Evolutionary conservation across 768 basidiomycete species (phyloP).

Genomic region (Lenzites betulinus): DNA sequence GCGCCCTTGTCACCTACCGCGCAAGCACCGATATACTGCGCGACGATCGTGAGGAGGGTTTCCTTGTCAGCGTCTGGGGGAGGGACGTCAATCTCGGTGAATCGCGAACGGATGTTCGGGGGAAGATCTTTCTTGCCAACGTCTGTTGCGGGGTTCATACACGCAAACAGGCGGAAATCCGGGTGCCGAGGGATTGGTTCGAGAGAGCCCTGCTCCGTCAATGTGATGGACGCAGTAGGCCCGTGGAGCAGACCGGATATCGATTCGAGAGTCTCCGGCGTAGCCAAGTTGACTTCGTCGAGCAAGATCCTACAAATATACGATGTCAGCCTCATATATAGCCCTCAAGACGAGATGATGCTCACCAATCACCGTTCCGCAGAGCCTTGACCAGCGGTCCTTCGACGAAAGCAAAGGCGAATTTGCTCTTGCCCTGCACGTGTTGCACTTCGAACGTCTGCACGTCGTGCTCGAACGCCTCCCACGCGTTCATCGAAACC

Average conservation of each 20-base stretch:
- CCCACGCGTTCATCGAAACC: constrained; percentile 62
- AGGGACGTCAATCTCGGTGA: constrained; percentile 96
- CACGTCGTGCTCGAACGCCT: constrained; percentile 63
- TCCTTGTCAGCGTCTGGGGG: constrained; percentile 91
- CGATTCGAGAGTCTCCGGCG: constrained; percentile 91
- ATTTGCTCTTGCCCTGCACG: constrained; percentile 83
- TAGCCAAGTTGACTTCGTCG: constrained; percentile 95
- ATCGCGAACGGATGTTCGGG: constrained; percentile 83
- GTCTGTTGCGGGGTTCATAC: constrained; percentile 99
- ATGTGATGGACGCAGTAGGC: constrained; percentile 84
- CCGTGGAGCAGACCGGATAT: constrained; percentile 85
- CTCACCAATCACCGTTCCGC: constrained; percentile 87
- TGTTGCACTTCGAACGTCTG: constrained; percentile 86
- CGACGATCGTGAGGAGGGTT: constrained; percentile 82
- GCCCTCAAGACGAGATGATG: neutral
- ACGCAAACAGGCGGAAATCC: constrained; percentile 95
- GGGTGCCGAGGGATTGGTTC: constrained; percentile 90
- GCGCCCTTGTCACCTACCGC: constrained; percentile 84
- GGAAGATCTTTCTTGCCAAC: constrained; percentile 98
- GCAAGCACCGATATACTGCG: constrained; percentile 84
- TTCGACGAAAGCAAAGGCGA: constrained; percentile 94
- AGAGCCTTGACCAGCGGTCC: constrained; percentile 94
- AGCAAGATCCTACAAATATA: constrained; percentile 74
- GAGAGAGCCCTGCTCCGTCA: constrained; percentile 91
- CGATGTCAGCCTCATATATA: neutral